Evolutionary conservation across 2,329 filamentous ascomycete genomes (phyloP).

Genomic region (Microsporum audouinii): DNA sequence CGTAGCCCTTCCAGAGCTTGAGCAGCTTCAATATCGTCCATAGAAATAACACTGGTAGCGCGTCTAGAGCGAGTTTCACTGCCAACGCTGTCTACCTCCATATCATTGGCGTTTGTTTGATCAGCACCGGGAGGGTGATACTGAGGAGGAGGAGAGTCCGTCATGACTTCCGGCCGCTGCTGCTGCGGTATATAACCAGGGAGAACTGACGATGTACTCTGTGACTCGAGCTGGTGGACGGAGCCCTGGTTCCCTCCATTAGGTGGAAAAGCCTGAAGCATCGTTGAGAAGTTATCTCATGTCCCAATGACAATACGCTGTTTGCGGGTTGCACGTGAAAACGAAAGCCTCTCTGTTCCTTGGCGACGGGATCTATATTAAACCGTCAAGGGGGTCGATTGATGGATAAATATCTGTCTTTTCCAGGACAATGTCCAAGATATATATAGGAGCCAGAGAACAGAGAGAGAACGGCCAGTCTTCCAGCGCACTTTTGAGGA

Average conservation of each 20-base stretch:
- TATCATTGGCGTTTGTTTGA: conserved; percentile 16
- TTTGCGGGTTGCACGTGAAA: background rate
- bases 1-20: conserved; percentile 64
- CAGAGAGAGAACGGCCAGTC: background rate
- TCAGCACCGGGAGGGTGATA: background rate
- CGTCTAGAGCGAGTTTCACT: conserved; percentile 33
- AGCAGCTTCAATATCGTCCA: conserved; percentile 49
- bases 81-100: conserved; percentile 30
- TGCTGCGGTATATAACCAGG: background rate
- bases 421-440: background rate
- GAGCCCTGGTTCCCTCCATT: background rate
- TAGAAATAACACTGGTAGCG: conserved; percentile 37
- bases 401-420: background rate
- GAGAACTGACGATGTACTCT: background rate
- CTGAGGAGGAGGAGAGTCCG: background rate
- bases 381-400: background rate
- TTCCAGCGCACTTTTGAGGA: background rate
- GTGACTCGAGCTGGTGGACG: background rate
- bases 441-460: background rate
- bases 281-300: background rate
- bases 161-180: background rate
- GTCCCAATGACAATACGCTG: background rate
- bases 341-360: background rate
- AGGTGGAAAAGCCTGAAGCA: background rate
- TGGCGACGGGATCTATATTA: background rate